A percentile compares a stretch with the other conserved stretches of the same genome.
These are phyloP conservation scores for Sherardia arvensis DNA, from an alignment of 257 asterid species.

Conservation along the genomic window DNA sequence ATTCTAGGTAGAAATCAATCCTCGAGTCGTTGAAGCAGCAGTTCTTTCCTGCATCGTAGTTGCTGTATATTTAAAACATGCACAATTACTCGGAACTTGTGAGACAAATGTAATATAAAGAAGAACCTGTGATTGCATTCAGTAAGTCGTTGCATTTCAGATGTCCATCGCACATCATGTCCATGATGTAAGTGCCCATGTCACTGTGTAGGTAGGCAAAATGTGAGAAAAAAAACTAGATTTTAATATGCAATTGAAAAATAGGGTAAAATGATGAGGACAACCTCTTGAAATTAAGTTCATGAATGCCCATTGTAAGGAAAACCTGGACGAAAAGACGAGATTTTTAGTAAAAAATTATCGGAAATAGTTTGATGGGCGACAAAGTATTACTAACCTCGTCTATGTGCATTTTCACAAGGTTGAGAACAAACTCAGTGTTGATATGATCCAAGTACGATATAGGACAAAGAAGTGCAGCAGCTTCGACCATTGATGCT, in stretches of 20 bases:
- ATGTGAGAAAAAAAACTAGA: conserved; percentile 13
- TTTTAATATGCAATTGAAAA: not conserved
- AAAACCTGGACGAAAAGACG: conserved; percentile 38
- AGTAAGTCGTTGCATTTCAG: conserved; percentile 63
- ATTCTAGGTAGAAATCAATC: conserved; percentile 66
- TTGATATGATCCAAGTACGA: conserved; percentile 75
- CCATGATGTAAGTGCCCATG: conserved; percentile 52
- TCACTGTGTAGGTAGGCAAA: conserved; percentile 34
- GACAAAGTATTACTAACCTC: conserved; percentile 46
- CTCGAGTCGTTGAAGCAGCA: conserved; percentile 93
- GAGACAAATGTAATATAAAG: not conserved
- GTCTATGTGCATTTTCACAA: conserved; percentile 67
- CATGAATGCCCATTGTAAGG: conserved; percentile 73
- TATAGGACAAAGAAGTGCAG: conserved; percentile 94
- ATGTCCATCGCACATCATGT: conserved; percentile 77
- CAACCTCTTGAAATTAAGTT: conserved; percentile 90
- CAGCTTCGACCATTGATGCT: conserved; percentile 74
- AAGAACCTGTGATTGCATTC: conserved; percentile 68
- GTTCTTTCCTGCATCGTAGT: conserved; percentile 65
- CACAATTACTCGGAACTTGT: not conserved
- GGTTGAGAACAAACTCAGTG: conserved; percentile 50
- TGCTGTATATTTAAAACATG: not conserved
- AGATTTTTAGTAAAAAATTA: conserved; percentile 7
- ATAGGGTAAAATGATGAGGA: conserved; percentile 5
- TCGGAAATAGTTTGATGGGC: conserved; percentile 8